These are phyloP conservation scores for Curvularia hawaiiensis DNA, from an alignment of 2,329 filamentous ascomycete genomes.

Conservation along the genomic window DNA sequence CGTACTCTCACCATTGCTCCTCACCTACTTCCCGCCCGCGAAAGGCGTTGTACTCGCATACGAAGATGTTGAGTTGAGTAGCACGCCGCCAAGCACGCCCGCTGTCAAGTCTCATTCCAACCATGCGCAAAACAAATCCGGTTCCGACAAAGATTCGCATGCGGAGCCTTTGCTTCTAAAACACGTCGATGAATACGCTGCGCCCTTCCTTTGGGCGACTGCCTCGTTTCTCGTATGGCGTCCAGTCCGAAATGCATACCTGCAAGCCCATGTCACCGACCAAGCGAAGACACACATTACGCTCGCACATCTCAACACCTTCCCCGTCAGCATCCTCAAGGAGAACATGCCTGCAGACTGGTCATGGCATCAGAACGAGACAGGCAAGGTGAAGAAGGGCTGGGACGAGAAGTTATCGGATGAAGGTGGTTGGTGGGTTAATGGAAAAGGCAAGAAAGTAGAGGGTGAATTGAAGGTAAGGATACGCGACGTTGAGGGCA, in stretches of 20 bases:
- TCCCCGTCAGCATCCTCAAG: conserved; percentile 86
- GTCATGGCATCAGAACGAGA: conserved; percentile 64
- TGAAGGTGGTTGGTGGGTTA: conserved; percentile 75
- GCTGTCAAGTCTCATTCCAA: conserved; percentile 11
- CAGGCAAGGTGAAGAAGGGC: conserved; percentile 27
- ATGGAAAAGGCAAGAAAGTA: conserved; percentile 68
- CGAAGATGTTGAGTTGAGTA: conserved; percentile 69
- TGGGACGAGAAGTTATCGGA: conserved; percentile 35
- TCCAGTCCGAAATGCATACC: conserved; percentile 71
- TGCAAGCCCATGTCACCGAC: conserved; percentile 83
- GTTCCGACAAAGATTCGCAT: conserved; percentile 5
- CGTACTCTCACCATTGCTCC: conserved; percentile 74
- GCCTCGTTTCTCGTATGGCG: conserved; percentile 85
- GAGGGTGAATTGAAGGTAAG: conserved; percentile 65
- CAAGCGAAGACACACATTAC: conserved; percentile 90
- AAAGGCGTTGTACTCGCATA: conserved; percentile 78
- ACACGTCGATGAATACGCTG: conserved; percentile 72
- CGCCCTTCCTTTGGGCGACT: conserved; percentile 85
- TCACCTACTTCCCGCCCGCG: conserved; percentile 76
- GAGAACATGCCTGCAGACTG: conserved; percentile 76
- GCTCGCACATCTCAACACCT: conserved; percentile 86
- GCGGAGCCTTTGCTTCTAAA: conserved; percentile 25
- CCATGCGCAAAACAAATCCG: conserved; percentile 14
- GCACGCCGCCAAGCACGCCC: conserved; percentile 51
- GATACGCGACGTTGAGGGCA: conserved; percentile 84